Evolutionary conservation across 2,329 filamentous ascomycete species (phyloP).

Genomic region (Fusarium staphyleae): DNA sequence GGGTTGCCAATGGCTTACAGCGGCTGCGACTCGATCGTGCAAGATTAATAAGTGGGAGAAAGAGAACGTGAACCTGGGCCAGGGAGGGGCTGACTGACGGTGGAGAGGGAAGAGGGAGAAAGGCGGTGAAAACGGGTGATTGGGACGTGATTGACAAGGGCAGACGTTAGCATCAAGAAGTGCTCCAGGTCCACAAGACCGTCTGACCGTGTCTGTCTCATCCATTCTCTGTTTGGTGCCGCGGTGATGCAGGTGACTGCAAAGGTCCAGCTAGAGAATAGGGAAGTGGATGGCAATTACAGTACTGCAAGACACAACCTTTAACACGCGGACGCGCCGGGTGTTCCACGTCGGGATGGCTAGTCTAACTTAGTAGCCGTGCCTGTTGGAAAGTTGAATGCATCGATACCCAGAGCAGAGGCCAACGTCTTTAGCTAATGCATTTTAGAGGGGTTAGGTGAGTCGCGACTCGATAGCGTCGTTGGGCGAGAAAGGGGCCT

Average conservation of each 20-base stretch:
- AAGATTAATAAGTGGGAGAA: slow-evolving; percentile 35
- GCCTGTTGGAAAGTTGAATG: slow-evolving; percentile 13
- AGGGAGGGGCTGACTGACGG: slow-evolving; percentile 23
- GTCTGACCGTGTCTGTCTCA: slow-evolving; percentile 15
- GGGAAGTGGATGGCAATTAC: slow-evolving; percentile 20
- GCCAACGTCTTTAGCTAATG: slow-evolving; percentile 34
- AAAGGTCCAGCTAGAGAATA: slow-evolving; percentile 13
- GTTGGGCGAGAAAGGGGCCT: slow-evolving; percentile 36
- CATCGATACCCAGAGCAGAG: slow-evolving; percentile 15
- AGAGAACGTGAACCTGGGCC: slow-evolving; percentile 28
- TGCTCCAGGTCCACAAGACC: slow-evolving; percentile 18
- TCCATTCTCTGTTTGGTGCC: slow-evolving; percentile 23
- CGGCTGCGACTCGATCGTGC: slow-evolving; percentile 26
- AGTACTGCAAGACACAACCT: slow-evolving; percentile 38
- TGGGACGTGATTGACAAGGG: slow-evolving; percentile 12
- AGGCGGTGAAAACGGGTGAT: slow-evolving; percentile 41
- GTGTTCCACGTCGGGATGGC: slow-evolving; percentile 37
- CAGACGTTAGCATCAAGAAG: slow-evolving; percentile 24
- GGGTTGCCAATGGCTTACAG: slow-evolving; percentile 26
- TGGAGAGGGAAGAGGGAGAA: slow-evolving; percentile 34
- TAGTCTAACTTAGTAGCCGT: slow-evolving; percentile 36
- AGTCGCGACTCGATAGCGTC: slow-evolving; percentile 26
- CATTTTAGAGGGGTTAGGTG: slow-evolving; percentile 20
- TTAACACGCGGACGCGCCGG: slow-evolving; percentile 37
- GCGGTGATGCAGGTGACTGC: slow-evolving; percentile 31